These are phyloP conservation scores for Cystofilobasidium macerans DNA, from an alignment of 768 basidiomycete species.

Conservation along the genomic window DNA sequence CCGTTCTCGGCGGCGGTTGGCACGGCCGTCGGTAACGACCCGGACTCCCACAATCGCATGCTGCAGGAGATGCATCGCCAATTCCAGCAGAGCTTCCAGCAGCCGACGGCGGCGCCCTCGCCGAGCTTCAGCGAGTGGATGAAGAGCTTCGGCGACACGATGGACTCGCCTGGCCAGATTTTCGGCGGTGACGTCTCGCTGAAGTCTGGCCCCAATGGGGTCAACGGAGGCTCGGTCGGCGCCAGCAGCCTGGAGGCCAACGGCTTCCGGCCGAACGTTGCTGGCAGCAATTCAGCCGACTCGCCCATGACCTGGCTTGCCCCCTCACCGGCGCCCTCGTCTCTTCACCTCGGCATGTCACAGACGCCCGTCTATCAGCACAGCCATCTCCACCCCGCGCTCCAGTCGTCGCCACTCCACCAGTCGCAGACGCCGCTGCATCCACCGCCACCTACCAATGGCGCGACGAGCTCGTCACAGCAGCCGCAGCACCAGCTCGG, in stretches of 20 bases:
- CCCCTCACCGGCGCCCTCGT: not conserved
- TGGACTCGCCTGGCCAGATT: constrained; percentile 6
- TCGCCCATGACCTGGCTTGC: constrained; percentile 2
- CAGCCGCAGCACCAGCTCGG: no score
- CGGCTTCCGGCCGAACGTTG: not conserved
- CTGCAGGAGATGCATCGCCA: constrained; percentile 7
- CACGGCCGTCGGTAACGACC: not conserved
- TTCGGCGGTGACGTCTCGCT: not conserved
- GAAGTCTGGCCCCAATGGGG: not conserved
- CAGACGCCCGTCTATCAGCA: not conserved
- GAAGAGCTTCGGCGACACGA: constrained; percentile 10
- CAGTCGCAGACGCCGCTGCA: constrained; percentile 1
- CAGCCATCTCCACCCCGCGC: not conserved
- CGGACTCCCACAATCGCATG: not conserved
- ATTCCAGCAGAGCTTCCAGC: constrained; percentile 1
- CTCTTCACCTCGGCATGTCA: constrained; percentile 5
- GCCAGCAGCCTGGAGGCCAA: not conserved
- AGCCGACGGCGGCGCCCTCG: constrained; percentile 14
- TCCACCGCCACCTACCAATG: not conserved
- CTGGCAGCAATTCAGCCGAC: not conserved
- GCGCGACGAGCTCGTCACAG: no score
- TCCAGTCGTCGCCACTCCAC: constrained; percentile 4
- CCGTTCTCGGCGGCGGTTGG: not conserved
- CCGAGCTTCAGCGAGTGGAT: constrained; percentile 20
- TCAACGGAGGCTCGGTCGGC: not conserved